Percentiles rank a stretch among this genome's conserved stretches.
Conservation (phyloP, 768 basidiomycete species). For the Boletus subparvulus region DNA sequence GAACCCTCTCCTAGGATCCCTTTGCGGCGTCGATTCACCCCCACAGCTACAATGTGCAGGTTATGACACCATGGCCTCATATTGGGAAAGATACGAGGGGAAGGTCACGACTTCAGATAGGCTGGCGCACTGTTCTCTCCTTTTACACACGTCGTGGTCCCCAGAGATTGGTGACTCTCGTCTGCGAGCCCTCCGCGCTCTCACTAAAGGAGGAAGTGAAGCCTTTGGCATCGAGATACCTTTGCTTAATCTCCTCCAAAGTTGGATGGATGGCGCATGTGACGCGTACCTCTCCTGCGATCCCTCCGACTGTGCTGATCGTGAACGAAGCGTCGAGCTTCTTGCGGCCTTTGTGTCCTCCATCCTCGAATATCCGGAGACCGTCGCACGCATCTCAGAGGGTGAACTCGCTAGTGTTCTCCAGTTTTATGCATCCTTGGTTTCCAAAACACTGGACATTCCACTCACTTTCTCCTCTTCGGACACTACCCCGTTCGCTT, state of each 20-base stretch:
- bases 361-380: conserved; percentile 50
- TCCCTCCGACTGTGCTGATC: conserved; percentile 48
- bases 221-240: conserved; percentile 63
- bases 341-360: conserved; percentile 58
- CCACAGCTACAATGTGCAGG: conserved; percentile 62
- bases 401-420: conserved; percentile 56
- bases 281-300: conserved; percentile 42
- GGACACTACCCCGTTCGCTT: conserved; percentile 20
- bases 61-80: conserved; percentile 69
- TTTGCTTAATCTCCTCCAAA: conserved; percentile 53
- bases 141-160: conserved; percentile 55
- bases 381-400: conserved; percentile 60
- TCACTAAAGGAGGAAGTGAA: conserved; percentile 60
- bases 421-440: conserved; percentile 57
- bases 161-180: conserved; percentile 71
- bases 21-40: conserved; percentile 58
- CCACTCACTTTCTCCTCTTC: conserved; percentile 19
- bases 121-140: conserved; percentile 62
- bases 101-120: conserved; percentile 55
- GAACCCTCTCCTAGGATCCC: conserved; percentile 56
- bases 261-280: conserved; percentile 69
- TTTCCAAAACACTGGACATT: conserved; percentile 51
- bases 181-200: conserved; percentile 62
- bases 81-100: conserved; percentile 59
- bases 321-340: conserved; percentile 62